These are phyloP conservation scores for Sugiyamaella xylanicola DNA, from an alignment of 1,139 yeast species.

Conservation along the genomic window DNA sequence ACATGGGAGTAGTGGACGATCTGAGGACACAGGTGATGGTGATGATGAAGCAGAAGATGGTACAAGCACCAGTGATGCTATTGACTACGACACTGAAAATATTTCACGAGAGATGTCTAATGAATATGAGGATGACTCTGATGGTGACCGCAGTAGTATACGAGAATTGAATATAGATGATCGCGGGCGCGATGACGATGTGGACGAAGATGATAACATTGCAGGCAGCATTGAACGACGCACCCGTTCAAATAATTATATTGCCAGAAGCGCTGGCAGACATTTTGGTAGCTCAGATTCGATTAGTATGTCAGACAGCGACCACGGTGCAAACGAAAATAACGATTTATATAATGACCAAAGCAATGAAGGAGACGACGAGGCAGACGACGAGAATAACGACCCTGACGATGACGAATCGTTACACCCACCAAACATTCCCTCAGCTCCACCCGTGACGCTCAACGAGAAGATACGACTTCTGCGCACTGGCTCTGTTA, in stretches of 20 bases:
- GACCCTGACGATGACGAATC: slow-evolving; percentile 12
- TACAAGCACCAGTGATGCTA: slow-evolving; percentile 6
- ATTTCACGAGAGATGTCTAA: slow-evolving; percentile 7
- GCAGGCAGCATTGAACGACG: slow-evolving; percentile 3
- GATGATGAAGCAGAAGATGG: slow-evolving; percentile 18
- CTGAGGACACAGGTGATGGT: slow-evolving; percentile 14
- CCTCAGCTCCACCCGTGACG: slow-evolving; percentile 40
- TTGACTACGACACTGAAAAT: slow-evolving; percentile 16
- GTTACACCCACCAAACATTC: slow-evolving; percentile 32
- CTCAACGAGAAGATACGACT: slow-evolving; percentile 38
- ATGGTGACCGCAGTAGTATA: not conserved
- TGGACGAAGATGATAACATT: slow-evolving; percentile 4
- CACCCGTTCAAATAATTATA: slow-evolving; percentile 4
- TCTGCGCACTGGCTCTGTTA: slow-evolving; percentile 37
- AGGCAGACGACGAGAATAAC: slow-evolving; percentile 9
- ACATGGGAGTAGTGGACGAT: not conserved
- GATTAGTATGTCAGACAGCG: not conserved
- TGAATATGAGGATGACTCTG: not conserved
- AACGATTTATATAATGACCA: slow-evolving; percentile 7
- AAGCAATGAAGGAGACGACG: slow-evolving; percentile 14
- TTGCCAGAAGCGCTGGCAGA: not conserved
- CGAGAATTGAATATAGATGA: not conserved
- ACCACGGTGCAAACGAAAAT: not conserved
- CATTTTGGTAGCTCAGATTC: not conserved
- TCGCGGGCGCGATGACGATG: slow-evolving; percentile 2